Base-by-base conservation (phyloP, 2,329 filamentous ascomycete genomes). In the Xylariaceae sp. region DNA sequence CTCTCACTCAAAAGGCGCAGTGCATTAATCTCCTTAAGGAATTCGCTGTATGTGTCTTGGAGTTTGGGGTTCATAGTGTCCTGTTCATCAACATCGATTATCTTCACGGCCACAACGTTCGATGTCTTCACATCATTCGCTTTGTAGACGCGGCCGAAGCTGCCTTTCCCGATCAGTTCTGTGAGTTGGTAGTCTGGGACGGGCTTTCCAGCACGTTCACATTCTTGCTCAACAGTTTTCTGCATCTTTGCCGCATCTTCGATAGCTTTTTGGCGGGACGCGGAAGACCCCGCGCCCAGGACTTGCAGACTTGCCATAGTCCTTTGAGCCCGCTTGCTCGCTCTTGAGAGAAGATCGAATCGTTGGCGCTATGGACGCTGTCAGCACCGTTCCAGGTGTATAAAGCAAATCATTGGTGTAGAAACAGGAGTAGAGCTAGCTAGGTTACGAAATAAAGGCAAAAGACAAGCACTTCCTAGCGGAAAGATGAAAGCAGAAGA, bases 31-130 rank as follows among this genome's bases (percentile, higher is more conserved):
- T 89, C 86, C 67, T 88, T 88, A 65, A 88, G 77, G 56, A 89
- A 85, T 69, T 91, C 87, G 63, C 84, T 84, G 69, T 87, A 89
- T 1, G 87, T 87, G 71, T 88, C 84, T 41, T 86, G 83, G 31
- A 85, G 75, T 61, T 86, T 86, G 1, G 86, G 85, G 65, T 89
- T 84, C 43, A 85, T 75, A 0, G 81, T 85, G 72, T 94, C 91
- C 63, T 85, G 84, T 67, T 90, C 88, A 67, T 95, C 91, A 43
- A 94, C 90, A 70, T 93, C 89, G 68, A 93, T 91, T 65, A 93
- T 93, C 75, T 95, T 92, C 69, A 92, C 83, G 16, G 89, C 89
- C 21, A 92, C 88, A 19, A 90, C 75, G 61, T 82, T 72, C 36
- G 77, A 75, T 3, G 76, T 78, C 41, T 74, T 77, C 36, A 76